These are phyloP conservation scores for Epichloe scottii DNA, from an alignment of 2,329 filamentous ascomycete species.

Conservation along the genomic window DNA sequence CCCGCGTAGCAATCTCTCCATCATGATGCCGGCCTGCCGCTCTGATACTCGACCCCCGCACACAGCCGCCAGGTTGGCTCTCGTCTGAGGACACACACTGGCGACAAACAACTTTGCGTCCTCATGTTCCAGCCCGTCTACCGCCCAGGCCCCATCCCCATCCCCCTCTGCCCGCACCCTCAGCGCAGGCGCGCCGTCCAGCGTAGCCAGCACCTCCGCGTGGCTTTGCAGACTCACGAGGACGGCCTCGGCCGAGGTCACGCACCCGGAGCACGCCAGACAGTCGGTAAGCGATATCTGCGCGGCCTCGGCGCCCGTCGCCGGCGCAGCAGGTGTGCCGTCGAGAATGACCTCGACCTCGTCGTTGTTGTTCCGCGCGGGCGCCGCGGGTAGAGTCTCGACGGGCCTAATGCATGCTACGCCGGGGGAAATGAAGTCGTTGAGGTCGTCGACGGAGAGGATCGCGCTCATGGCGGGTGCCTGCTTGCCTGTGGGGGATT, in stretches of 20 bases:
- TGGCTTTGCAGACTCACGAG: conserved; percentile 91
- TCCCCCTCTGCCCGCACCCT: conserved; percentile 18
- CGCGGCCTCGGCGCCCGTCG: conserved; percentile 55
- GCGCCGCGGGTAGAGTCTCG: conserved; percentile 66
- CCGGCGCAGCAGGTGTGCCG: conserved; percentile 49
- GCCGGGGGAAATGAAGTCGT: conserved; percentile 96
- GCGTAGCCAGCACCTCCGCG: conserved; percentile 70
- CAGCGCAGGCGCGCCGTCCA: conserved; percentile 54
- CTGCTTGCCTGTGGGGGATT: neutral
- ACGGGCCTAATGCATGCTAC: conserved; percentile 97
- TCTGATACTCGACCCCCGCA: conserved; percentile 62
- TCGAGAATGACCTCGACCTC: conserved; percentile 88
- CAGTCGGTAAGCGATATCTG: conserved; percentile 96
- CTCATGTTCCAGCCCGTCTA: conserved; percentile 41
- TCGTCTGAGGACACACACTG: conserved; percentile 81
- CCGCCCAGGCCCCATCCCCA: conserved; percentile 15
- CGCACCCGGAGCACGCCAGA: conserved; percentile 92
- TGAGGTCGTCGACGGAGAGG: conserved; percentile 88
- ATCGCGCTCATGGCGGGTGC: conserved; percentile 75
- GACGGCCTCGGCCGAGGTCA: conserved; percentile 95
- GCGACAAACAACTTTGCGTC: conserved; percentile 76
- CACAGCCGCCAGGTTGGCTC: conserved; percentile 78
- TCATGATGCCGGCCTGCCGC: conserved; percentile 65
- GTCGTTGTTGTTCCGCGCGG: conserved; percentile 10
- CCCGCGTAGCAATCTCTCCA: conserved; percentile 63